These are phyloP conservation scores for Fusarium tricinctum DNA, from an alignment of 2,329 filamentous ascomycete genomes.

Conservation along the genomic window DNA sequence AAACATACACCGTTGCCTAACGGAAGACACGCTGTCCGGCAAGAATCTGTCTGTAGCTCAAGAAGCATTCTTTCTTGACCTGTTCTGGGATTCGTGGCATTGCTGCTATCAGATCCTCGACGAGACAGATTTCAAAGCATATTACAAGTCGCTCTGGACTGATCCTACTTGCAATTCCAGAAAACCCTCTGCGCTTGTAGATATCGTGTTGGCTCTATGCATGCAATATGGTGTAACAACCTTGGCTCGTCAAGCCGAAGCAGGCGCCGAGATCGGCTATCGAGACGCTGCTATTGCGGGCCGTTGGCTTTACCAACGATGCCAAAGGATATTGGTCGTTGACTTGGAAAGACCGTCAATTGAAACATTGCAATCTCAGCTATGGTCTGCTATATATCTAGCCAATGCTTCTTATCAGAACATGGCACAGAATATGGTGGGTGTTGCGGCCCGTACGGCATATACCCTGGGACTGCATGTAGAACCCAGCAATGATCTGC, in stretches of 20 bases:
- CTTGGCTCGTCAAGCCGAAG: not conserved
- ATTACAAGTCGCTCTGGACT: not conserved
- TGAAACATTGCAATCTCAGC: not conserved
- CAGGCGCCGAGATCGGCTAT: not conserved
- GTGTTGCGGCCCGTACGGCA: not conserved
- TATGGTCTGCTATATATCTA: not conserved
- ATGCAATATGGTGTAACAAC: conserved; percentile 1
- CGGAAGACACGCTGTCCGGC: not conserved
- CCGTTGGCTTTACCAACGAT: not conserved
- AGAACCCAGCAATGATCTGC: not conserved
- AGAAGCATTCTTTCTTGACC: not conserved
- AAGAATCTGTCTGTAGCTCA: not conserved
- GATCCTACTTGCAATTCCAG: not conserved
- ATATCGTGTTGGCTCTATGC: not conserved
- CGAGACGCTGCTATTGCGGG: conserved; percentile 3
- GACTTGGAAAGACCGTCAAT: not conserved
- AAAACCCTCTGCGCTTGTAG: not conserved
- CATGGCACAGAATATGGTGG: no score
- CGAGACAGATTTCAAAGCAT: not conserved
- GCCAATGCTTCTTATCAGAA: no score
- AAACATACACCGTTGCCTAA: accelerated
- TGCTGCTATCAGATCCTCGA: conserved; percentile 1
- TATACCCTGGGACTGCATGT: not conserved
- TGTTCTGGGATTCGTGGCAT: conserved; percentile 10
- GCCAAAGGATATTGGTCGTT: not conserved